Conservation (phyloP, 1,284 basidiomycete species). For the Marasmius fiardii region DNA sequence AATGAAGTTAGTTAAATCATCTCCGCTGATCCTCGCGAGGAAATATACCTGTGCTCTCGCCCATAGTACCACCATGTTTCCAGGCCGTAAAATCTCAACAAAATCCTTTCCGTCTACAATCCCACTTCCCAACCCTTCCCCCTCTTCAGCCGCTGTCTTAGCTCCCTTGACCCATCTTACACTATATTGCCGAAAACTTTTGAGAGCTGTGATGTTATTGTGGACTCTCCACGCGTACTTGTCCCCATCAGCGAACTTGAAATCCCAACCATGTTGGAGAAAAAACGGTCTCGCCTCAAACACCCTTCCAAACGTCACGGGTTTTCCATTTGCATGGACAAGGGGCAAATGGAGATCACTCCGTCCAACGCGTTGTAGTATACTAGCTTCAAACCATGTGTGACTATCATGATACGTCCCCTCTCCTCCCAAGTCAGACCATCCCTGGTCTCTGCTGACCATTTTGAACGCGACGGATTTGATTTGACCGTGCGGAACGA, state of each 20-base stretch:
- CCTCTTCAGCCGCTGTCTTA: background rate
- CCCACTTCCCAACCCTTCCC: background rate
- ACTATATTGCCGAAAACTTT: background rate
- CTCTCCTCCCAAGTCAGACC: background rate
- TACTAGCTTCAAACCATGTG: background rate
- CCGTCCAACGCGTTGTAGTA: background rate
- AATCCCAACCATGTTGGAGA: background rate
- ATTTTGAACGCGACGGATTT: background rate
- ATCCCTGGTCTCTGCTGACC: background rate
- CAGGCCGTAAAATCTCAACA: background rate
- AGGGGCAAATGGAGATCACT: background rate
- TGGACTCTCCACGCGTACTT: background rate
- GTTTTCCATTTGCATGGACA: background rate
- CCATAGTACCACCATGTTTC: background rate
- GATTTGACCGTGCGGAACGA: background rate
- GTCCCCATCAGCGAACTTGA: background rate
- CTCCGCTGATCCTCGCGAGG: background rate
- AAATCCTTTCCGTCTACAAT: background rate
- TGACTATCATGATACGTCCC: background rate
- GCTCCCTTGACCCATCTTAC: background rate
- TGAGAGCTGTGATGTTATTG: background rate
- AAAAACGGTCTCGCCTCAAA: background rate
- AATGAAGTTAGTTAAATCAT: too few relatives aligned
- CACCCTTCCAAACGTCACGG: background rate
- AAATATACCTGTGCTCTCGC: background rate